Conservation (phyloP, 495 filamentous ascomycete species). For the Podospora anserina region DNA sequence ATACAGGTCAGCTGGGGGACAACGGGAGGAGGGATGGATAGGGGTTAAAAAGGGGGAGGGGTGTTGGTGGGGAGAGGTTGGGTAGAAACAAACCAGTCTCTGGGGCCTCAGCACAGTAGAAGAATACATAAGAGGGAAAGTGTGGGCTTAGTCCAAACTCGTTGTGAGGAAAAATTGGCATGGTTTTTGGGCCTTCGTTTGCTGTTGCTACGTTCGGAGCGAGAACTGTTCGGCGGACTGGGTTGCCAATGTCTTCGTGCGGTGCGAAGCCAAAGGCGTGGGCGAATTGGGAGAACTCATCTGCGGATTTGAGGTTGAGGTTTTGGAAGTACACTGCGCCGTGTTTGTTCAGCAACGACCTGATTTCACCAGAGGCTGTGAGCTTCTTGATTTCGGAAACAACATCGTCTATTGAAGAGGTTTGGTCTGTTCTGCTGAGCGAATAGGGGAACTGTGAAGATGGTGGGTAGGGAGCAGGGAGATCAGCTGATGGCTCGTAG, state of each 20-base stretch:
- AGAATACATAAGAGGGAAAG: too few species aligned
- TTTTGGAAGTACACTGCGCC: conserved; percentile 41
- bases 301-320: conserved; percentile 28
- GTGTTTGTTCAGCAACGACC: conserved; percentile 30
- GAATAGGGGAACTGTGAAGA: conserved; percentile 18
- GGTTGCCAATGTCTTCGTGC: too few species aligned
- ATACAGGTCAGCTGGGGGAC: too few species aligned
- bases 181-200: too few species aligned
- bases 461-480: conserved; percentile 19
- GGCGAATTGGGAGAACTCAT: too few species aligned
- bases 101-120: too few species aligned
- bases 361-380: conserved; percentile 19
- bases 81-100: too few species aligned
- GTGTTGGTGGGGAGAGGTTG: conserved; percentile 2
- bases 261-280: too few species aligned
- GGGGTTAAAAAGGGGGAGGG: conserved; percentile 51
- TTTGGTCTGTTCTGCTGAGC: background rate
- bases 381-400: conserved; percentile 17
- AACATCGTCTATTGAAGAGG: conserved; percentile 15
- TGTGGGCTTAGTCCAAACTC: too few species aligned
- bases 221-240: too few species aligned
- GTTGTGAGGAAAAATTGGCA: too few species aligned
- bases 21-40: conserved; percentile 21
- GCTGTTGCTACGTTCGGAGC: too few species aligned
- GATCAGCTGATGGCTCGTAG: conserved; percentile 21